A percentile compares a stretch with the other conserved stretches of the same genome.
phyloP scores from a whole-genome alignment of 345 rosid genomes.

The Chamaenerion angustifolium region DNA sequence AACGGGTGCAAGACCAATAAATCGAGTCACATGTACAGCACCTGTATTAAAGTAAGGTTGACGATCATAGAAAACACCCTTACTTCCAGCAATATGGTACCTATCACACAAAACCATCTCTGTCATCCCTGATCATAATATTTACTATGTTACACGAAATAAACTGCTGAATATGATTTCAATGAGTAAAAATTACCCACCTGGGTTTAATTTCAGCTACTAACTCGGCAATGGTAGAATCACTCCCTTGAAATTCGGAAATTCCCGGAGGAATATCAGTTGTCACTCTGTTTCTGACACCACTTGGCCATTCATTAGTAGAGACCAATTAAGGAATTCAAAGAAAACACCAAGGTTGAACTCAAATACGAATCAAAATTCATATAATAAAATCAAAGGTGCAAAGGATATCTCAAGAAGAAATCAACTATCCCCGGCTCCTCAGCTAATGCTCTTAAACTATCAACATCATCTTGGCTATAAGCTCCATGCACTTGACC shows the following conservation, averaged over 20 bases:
- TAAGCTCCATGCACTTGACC: constrained; percentile 61
- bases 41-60: constrained; percentile 66
- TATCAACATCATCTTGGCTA: constrained; percentile 73
- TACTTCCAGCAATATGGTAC: constrained; percentile 84
- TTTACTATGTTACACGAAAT: not conserved
- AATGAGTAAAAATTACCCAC: constrained; percentile 18
- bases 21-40: constrained; percentile 72
- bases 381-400: not conserved
- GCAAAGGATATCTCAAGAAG: constrained; percentile 80
- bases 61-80: constrained; percentile 73
- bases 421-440: constrained; percentile 71
- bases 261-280: constrained; percentile 32
- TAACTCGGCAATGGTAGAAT: constrained; percentile 48
- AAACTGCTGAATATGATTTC: not conserved
- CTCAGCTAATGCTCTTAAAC: constrained; percentile 83
- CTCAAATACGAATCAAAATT: not conserved
- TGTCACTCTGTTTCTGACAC: constrained; percentile 44
- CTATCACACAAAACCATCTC: constrained; percentile 23
- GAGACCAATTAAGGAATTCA: constrained; percentile 34
- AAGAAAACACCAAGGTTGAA: not conserved
- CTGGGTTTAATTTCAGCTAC: constrained; percentile 86
- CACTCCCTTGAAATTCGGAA: constrained; percentile 42
- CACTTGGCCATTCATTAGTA: constrained; percentile 95
- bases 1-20: constrained; percentile 82
- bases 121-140: too few relatives aligned